A percentile compares a stretch with the other conserved stretches of the same genome.
Conservation (phyloP, 2,329 filamentous ascomycete genomes). For the Tolypocladium capitatum region DNA sequence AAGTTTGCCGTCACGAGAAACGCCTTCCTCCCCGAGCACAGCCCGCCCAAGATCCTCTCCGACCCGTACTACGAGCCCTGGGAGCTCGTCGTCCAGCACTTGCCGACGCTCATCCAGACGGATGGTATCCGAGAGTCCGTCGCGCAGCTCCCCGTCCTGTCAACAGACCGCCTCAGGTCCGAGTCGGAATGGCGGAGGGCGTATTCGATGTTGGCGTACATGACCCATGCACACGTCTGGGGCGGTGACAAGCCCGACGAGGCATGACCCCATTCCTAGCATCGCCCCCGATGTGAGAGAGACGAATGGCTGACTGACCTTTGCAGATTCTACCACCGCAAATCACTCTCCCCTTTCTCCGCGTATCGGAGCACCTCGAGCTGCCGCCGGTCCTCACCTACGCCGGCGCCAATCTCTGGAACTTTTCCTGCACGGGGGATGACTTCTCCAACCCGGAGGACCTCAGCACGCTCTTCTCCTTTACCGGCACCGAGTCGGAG, state of each 20-base stretch:
- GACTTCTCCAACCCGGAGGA: conserved; percentile 55
- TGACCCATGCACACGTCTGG: conserved; percentile 84
- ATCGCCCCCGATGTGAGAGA: background rate
- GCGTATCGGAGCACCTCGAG: conserved; percentile 59
- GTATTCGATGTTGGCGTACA: conserved; percentile 65
- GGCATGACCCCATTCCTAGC: conserved; percentile 26
- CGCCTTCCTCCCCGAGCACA: conserved; percentile 63
- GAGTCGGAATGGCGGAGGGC: conserved; percentile 70
- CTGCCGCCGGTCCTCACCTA: conserved; percentile 87
- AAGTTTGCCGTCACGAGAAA: conserved; percentile 34
- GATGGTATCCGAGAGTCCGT: conserved; percentile 51
- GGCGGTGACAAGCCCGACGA: conserved; percentile 63
- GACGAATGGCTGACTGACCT: background rate
- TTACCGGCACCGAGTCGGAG: conserved; percentile 80
- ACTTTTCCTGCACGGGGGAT: conserved; percentile 48
- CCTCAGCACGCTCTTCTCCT: conserved; percentile 61
- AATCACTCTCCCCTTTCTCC: conserved; percentile 64
- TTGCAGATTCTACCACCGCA: conserved; percentile 54
- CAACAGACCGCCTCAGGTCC: conserved; percentile 46
- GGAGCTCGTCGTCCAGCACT: conserved; percentile 56
- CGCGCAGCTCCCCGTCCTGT: conserved; percentile 54
- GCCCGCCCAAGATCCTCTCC: conserved; percentile 52
- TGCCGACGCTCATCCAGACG: conserved; percentile 54
- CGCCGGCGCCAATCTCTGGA: conserved; percentile 78
- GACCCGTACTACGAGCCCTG: conserved; percentile 66